These are phyloP conservation scores for Zanthoxylum bungeanum DNA, from an alignment of 345 rosid species.

Conservation along the genomic window DNA sequence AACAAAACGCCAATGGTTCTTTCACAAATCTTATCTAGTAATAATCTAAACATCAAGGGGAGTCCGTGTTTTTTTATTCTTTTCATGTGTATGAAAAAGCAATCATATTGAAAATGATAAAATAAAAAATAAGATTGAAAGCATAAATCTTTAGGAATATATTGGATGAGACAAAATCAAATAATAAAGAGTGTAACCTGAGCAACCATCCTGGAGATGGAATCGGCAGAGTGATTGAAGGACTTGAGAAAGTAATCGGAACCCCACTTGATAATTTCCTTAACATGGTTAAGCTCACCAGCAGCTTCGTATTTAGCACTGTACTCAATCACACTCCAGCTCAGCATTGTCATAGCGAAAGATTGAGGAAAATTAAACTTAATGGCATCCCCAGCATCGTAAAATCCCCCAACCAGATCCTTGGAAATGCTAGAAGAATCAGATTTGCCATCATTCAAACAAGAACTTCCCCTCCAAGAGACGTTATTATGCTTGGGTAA, in stretches of 20 bases:
- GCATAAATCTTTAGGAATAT: background rate
- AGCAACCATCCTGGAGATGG: constrained; percentile 50
- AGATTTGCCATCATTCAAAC: constrained; percentile 77
- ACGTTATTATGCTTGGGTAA: constrained; percentile 90
- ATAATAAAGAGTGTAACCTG: constrained; percentile 47
- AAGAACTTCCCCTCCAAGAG: constrained; percentile 90
- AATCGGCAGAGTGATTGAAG: constrained; percentile 74
- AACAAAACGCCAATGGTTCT: background rate
- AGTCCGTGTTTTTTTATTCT: background rate
- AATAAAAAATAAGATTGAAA: background rate
- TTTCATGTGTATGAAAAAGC: background rate
- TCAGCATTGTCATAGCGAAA: constrained; percentile 94
- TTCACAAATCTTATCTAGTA: background rate
- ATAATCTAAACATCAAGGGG: background rate
- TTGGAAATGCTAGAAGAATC: constrained; percentile 40
- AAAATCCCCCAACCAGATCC: constrained; percentile 82
- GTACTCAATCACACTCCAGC: constrained; percentile 98
- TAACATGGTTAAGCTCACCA: constrained; percentile 86
- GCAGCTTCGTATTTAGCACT: constrained; percentile 89
- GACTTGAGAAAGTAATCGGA: constrained; percentile 91
- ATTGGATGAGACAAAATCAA: background rate
- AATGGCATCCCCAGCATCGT: constrained; percentile 96
- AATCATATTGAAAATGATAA: background rate
- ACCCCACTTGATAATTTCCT: constrained; percentile 94
- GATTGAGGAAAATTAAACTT: constrained; percentile 88